Conservation (phyloP, 1,284 basidiomycete species). For the Ganoderma sinense region DNA sequence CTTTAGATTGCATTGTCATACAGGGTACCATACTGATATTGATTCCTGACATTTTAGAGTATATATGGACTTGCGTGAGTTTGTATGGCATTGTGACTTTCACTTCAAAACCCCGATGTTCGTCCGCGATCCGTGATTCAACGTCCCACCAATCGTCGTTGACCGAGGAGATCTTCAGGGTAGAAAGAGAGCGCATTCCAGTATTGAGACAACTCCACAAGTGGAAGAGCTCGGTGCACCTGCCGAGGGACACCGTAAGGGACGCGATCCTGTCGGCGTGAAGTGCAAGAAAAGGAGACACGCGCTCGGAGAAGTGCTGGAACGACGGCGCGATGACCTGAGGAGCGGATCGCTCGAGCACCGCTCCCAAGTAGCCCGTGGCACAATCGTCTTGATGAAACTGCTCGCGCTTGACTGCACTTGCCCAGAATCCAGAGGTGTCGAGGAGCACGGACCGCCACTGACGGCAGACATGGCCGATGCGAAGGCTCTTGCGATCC, state of each 20-base stretch:
- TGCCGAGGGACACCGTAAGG: not conserved
- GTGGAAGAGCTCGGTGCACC: not conserved
- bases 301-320: not conserved
- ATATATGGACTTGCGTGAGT: not conserved
- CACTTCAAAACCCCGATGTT: not conserved
- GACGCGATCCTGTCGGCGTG: not conserved
- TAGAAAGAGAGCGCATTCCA: not conserved
- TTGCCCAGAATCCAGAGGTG: not conserved
- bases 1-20: not conserved
- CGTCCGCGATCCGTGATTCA: too few species aligned
- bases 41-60: not conserved
- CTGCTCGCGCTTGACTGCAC: not conserved
- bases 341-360: not conserved
- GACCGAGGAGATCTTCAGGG: too few species aligned
- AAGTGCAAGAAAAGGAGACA: not conserved
- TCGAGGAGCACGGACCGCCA: not conserved
- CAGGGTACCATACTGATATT: not conserved
- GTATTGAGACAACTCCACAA: not conserved
- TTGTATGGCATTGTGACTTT: not conserved
- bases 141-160: too few species aligned
- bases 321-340: not conserved
- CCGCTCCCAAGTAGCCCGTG: not conserved
- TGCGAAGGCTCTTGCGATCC: not conserved
- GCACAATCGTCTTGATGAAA: not conserved
- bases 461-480: slow-evolving; percentile 1